phyloP scores from a whole-genome alignment of 495 filamentous ascomycete genomes.

The Penicillium alfredii region DNA sequence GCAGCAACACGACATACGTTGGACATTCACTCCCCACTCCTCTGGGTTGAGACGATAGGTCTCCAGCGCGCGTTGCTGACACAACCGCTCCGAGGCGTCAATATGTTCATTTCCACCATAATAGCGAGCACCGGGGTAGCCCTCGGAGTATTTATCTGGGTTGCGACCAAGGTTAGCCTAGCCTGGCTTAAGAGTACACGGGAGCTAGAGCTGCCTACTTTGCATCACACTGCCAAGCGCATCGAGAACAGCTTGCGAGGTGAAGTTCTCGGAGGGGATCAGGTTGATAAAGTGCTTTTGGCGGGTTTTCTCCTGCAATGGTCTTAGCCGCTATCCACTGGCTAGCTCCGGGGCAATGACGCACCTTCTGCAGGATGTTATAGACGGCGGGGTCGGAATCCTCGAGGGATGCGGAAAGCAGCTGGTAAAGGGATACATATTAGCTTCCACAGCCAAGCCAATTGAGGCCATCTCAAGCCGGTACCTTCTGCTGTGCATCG shows the following conservation, averaged over 20 bases:
- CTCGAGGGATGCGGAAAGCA: conserved; percentile 71
- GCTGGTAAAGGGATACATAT: conserved; percentile 38
- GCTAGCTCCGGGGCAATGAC: conserved; percentile 11
- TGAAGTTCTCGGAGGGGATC: conserved; percentile 98
- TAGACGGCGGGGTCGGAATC: conserved; percentile 82
- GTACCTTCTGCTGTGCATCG: conserved; percentile 42
- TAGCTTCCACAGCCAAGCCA: conserved; percentile 2
- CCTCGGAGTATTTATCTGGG: conserved; percentile 97
- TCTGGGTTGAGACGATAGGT: conserved; percentile 74
- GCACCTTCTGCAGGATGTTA: conserved; percentile 83
- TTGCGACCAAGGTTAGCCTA: no score
- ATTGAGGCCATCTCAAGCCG: neutral
- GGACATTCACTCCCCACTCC: conserved; percentile 98
- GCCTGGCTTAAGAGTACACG: neutral
- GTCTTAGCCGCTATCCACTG: conserved; percentile 7
- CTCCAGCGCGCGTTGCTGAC: conserved; percentile 82
- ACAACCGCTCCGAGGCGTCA: conserved; percentile 81
- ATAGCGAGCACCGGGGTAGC: conserved; percentile 93
- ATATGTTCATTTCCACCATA: conserved; percentile 97
- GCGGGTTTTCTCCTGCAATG: conserved; percentile 75
- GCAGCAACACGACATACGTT: conserved; percentile 53
- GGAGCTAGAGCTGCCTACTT: conserved; percentile 51
- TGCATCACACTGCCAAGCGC: conserved; percentile 98
- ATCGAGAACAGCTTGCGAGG: conserved; percentile 93
- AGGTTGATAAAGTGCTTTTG: conserved; percentile 98